These are phyloP conservation scores for Corchorus olitorius DNA, from an alignment of 345 rosid genomes.

Conservation along the genomic window DNA sequence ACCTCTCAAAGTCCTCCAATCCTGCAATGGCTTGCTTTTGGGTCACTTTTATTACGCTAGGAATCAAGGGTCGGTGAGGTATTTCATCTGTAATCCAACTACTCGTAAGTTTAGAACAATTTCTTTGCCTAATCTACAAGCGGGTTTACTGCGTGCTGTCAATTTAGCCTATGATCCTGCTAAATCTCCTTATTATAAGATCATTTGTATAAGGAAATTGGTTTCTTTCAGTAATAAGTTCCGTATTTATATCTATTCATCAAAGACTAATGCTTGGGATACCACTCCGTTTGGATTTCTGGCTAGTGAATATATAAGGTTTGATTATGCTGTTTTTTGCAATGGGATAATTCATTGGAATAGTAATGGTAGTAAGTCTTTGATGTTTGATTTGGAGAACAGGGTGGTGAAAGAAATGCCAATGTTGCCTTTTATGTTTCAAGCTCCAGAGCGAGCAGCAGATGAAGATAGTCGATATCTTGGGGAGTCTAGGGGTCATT, in stretches of 20 bases:
- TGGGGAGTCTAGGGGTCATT: constrained; percentile 22
- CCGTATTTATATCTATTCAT: constrained; percentile 19
- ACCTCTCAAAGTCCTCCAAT: constrained; percentile 17
- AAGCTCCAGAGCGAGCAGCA: neutral
- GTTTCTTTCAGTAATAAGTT: neutral
- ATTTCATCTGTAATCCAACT: constrained; percentile 28
- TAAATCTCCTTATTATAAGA: constrained; percentile 21
- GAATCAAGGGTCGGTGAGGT: neutral
- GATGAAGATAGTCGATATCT: constrained; percentile 8
- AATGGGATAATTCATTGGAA: constrained; percentile 28
- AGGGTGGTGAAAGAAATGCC: constrained; percentile 12
- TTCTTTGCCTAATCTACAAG: neutral
- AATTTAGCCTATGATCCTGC: constrained; percentile 27
- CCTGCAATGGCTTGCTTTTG: constrained; percentile 21
- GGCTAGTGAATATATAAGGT: neutral
- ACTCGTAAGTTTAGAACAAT: constrained; percentile 14
- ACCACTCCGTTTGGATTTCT: neutral
- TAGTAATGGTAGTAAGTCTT: neutral
- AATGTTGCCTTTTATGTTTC: constrained; percentile 17
- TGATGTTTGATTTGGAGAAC: constrained; percentile 12
- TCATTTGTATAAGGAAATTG: constrained; percentile 12
- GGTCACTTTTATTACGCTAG: neutral
- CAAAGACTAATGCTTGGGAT: constrained; percentile 17
- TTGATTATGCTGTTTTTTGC: constrained; percentile 17
- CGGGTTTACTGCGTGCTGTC: neutral